Percentiles rank a stretch among this genome's conserved stretches.
Evolutionary conservation across 1,284 basidiomycete species (phyloP).

Genomic region (Athelia sp.): DNA sequence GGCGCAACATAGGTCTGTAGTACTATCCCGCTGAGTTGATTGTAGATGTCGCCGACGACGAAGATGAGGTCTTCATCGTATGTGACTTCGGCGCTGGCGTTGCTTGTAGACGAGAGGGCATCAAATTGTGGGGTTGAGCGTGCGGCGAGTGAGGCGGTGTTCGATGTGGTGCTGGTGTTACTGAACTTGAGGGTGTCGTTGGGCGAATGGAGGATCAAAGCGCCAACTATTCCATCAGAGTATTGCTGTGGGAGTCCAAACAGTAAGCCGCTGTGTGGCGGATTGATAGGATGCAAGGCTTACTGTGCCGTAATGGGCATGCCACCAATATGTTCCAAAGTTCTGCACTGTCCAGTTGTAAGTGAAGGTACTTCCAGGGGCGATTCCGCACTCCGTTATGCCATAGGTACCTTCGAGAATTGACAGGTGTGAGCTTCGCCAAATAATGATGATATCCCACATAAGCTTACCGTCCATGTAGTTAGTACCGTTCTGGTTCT

Average conservation of each 20-base stretch:
- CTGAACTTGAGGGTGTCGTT: conserved; percentile 5
- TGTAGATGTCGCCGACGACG: conserved; percentile 33
- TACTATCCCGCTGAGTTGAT: conserved; percentile 23
- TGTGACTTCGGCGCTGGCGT: conserved; percentile 13
- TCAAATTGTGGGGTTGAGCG: too few species aligned
- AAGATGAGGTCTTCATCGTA: conserved; percentile 32
- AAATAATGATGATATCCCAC: background rate
- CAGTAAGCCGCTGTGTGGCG: conserved; percentile 9
- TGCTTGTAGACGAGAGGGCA: too few species aligned
- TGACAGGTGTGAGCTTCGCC: background rate
- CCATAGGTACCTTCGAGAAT: conserved; percentile 26
- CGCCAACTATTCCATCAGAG: conserved; percentile 42
- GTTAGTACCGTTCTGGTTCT: conserved; percentile 29
- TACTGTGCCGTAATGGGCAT: conserved; percentile 4
- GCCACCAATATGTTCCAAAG: conserved; percentile 17
- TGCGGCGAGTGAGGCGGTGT: too few species aligned
- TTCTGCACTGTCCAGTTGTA: conserved; percentile 32
- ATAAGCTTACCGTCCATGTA: conserved; percentile 34
- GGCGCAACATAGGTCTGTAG: conserved; percentile 6
- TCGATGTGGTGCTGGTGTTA: background rate
- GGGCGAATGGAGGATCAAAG: conserved; percentile 28
- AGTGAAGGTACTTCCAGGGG: conserved; percentile 36
- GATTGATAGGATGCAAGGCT: background rate
- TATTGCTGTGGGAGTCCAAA: conserved; percentile 24
- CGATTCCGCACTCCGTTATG: conserved; percentile 49